These are phyloP conservation scores for Penicillium mononematosum DNA, from an alignment of 495 filamentous ascomycete species.

Conservation along the genomic window DNA sequence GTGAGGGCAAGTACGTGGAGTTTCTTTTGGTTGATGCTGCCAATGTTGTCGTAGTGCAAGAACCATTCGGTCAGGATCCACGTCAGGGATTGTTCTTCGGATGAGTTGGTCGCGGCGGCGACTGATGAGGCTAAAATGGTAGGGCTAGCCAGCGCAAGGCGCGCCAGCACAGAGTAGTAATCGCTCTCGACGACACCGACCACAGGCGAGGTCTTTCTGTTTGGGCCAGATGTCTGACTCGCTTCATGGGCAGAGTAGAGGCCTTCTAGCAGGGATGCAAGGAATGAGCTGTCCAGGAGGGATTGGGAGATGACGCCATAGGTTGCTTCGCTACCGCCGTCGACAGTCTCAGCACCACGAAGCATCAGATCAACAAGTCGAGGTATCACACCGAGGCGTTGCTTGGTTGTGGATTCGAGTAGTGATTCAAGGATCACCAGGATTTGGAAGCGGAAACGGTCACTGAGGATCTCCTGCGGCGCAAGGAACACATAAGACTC, in stretches of 20 bases:
- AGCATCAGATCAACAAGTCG: constrained; percentile 70
- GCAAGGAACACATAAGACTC: constrained; percentile 80
- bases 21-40: constrained; percentile 71
- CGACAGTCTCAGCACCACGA: constrained; percentile 64
- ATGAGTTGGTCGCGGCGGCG: constrained; percentile 36
- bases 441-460: constrained; percentile 56
- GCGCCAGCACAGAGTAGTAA: constrained; percentile 79
- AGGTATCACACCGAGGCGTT: constrained; percentile 64
- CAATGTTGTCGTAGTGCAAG: constrained; percentile 76
- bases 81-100: constrained; percentile 51
- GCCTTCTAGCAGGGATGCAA: constrained; percentile 64
- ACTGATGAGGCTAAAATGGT: constrained; percentile 59
- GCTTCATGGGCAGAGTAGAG: constrained; percentile 70
- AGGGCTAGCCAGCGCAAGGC: constrained; percentile 70
- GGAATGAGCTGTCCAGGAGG: constrained; percentile 65
- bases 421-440: constrained; percentile 59
- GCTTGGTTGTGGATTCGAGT: constrained; percentile 52
- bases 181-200: constrained; percentile 72
- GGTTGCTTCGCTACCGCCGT: constrained; percentile 66
- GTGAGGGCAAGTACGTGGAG: constrained; percentile 80
- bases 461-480: constrained; percentile 69
- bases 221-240: constrained; percentile 74
- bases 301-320: constrained; percentile 61
- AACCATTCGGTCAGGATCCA: constrained; percentile 93
- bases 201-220: constrained; percentile 58